Base-by-base conservation (phyloP, 495 filamentous ascomycete species). In the Daldinia bambusicola region DNA sequence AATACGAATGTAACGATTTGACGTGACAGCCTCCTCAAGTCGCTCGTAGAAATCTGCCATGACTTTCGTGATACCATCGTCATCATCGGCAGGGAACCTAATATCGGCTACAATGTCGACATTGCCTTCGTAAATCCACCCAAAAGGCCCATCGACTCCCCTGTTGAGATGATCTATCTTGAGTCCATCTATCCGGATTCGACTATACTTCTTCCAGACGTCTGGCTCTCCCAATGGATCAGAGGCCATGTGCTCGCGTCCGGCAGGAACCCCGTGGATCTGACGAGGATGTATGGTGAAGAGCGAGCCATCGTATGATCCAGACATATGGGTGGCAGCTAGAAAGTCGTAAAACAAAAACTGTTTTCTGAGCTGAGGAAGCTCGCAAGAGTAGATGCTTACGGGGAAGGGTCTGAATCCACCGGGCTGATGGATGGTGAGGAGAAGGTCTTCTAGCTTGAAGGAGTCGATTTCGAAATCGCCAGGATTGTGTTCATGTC, bases 341-440 rank as follows among this genome's bases (percentile, higher is more conserved):
- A 99, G 79, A 72, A 98, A 97, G 79, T 99, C 95, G 80, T 99
- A 99, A 78, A 98, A 97, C 0, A 99, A 84, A 90, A 93, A 98
- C 68, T 97, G 96, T 74, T 97, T 98, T 38, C 95, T 87, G 38
- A 99, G 81, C 68, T 94, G 93, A 6, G 95, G 93, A 16, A 98
- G 88, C 73, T 98, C 94, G 77, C 94, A 97, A 9, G 93, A 93
- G 82, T 91, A 99, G 59, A 99, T 94, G 80, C 93, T 97, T 63
- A 98, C 89, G 5, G 93, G 90, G 79, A 97, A 99, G 3, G 95
- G 95, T 37, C 95, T 88, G 83, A 99, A 98, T 53, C 89, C 89
- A 37, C 87, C 85, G 1, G 95, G 94, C 76, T 99, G 96, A 76
- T 98, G 92, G 53, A 99, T 83, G 0, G 94, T 97, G 36, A 99